Percentiles rank a stretch among this genome's conserved stretches.
phyloP scores from a whole-genome alignment of 495 filamentous ascomycete species.

The Penicillium coffeae region DNA sequence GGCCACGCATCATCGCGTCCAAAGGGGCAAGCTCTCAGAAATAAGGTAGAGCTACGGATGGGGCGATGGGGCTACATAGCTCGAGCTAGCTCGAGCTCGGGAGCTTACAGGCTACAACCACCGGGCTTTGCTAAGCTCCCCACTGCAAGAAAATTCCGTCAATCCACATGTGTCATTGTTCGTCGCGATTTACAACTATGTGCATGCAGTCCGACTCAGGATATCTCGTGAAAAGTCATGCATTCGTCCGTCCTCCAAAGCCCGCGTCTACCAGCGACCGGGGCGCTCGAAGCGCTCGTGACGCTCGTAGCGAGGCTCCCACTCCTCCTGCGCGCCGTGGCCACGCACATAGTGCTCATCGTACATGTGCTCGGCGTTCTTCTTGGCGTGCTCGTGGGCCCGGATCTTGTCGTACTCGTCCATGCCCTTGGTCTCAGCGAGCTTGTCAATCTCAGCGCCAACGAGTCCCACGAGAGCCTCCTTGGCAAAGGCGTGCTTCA shows the following conservation, averaged over 20 bases:
- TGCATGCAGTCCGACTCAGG: constrained; percentile 3
- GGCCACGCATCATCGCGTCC: no score
- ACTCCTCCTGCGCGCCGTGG: constrained; percentile 37
- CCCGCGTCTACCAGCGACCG: constrained; percentile 18
- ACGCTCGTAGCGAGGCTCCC: constrained; percentile 33
- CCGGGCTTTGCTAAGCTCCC: neutral
- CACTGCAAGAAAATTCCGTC: neutral
- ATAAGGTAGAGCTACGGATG: no score
- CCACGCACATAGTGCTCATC: constrained; percentile 52
- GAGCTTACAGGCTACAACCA: neutral
- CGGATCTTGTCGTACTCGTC: constrained; percentile 63
- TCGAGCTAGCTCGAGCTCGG: no score
- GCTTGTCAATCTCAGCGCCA: constrained; percentile 72
- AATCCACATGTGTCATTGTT: constrained; percentile 2
- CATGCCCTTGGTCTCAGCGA: constrained; percentile 74
- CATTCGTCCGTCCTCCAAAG: constrained; percentile 3
- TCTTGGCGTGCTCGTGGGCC: constrained; percentile 62
- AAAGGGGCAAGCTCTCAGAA: no score
- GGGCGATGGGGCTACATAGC: neutral
- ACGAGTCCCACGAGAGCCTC: constrained; percentile 68
- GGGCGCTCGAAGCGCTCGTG: constrained; percentile 21
- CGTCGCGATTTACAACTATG: neutral
- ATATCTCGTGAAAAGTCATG: constrained; percentile 11
- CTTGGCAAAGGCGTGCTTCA: constrained; percentile 73
- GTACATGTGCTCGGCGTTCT: constrained; percentile 62